Conservation (phyloP, 106 monocot genomes). For the Gastrodia elata region DNA sequence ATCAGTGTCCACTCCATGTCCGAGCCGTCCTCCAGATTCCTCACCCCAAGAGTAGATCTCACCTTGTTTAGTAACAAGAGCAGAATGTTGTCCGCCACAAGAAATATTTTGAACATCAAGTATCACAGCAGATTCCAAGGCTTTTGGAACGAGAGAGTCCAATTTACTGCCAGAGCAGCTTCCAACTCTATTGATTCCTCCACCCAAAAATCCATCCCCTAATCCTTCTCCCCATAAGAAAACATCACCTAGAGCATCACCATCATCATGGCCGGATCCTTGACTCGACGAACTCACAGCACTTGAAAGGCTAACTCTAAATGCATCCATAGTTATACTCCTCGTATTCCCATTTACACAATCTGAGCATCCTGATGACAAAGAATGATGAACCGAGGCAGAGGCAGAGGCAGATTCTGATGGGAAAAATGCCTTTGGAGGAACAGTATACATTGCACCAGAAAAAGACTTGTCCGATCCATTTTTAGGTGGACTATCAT, state of each 20-base stretch:
- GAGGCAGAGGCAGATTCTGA: conserved; percentile 43
- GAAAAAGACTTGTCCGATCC: conserved; percentile 53
- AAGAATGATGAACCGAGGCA: conserved; percentile 41
- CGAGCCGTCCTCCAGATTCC: conserved; percentile 92
- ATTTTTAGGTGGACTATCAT: conserved; percentile 80
- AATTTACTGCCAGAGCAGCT: conserved; percentile 37
- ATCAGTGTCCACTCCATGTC: conserved; percentile 87
- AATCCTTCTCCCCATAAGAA: conserved; percentile 98
- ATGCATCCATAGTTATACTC: conserved; percentile 51
- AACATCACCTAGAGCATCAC: conserved; percentile 95
- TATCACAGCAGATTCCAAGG: conserved; percentile 86
- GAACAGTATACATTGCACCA: conserved; percentile 38
- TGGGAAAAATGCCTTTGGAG: conserved; percentile 36
- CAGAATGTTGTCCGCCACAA: conserved; percentile 78
- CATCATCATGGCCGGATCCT: conserved; percentile 98
- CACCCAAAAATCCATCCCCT: conserved; percentile 79
- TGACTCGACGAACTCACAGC: conserved; percentile 98
- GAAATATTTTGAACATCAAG: conserved; percentile 91
- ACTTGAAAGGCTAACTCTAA: conserved; percentile 89
- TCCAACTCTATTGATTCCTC: conserved; percentile 46
- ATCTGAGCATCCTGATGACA: conserved; percentile 51
- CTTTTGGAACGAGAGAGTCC: conserved; percentile 80
- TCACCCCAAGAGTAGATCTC: conserved; percentile 96
- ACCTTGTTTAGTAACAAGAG: conserved; percentile 90
- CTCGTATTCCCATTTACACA: conserved; percentile 39